Evolutionary conservation across 257 asterid genomes (phyloP).

Genomic region (Ophiorrhiza pumila): DNA sequence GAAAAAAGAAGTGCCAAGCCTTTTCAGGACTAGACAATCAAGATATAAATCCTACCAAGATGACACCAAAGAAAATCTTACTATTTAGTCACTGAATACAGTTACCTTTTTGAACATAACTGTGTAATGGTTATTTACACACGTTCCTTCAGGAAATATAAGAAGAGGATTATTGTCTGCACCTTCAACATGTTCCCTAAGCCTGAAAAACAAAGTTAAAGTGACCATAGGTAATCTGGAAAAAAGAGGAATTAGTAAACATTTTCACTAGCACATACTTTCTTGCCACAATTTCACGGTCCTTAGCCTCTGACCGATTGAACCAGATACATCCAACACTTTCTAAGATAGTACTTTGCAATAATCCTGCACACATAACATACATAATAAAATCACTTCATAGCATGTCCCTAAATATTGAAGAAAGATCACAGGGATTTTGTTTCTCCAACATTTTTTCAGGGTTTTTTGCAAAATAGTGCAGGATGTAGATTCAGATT

Average conservation of each 20-base stretch:
- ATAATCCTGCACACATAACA: constrained; percentile 45
- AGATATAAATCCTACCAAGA: background rate
- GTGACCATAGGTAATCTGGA: constrained; percentile 12
- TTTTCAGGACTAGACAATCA: background rate
- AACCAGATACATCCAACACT: constrained; percentile 99
- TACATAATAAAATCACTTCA: background rate
- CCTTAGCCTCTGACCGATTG: constrained; percentile 94
- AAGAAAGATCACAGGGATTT: background rate
- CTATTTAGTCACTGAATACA: background rate
- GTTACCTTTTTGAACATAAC: constrained; percentile 98
- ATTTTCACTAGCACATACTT: constrained; percentile 50
- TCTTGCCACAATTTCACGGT: constrained; percentile 88
- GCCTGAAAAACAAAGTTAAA: constrained; percentile 45
- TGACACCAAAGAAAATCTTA: background rate
- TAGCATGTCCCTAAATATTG: background rate
- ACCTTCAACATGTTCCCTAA: constrained; percentile 85
- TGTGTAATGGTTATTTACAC: constrained; percentile 91
- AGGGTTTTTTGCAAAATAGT: too few species aligned
- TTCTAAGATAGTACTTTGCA: constrained; percentile 95
- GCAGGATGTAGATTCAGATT: background rate
- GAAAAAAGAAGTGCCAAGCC: background rate
- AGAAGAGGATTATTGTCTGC: constrained; percentile 95
- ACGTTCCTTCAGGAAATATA: constrained; percentile 98
- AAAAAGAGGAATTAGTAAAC: background rate
- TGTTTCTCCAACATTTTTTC: background rate